Percentiles rank a stretch among this genome's conserved stretches.
Conservation (phyloP, 2,329 filamentous ascomycete species). For the Parastagonospora nodorum region DNA sequence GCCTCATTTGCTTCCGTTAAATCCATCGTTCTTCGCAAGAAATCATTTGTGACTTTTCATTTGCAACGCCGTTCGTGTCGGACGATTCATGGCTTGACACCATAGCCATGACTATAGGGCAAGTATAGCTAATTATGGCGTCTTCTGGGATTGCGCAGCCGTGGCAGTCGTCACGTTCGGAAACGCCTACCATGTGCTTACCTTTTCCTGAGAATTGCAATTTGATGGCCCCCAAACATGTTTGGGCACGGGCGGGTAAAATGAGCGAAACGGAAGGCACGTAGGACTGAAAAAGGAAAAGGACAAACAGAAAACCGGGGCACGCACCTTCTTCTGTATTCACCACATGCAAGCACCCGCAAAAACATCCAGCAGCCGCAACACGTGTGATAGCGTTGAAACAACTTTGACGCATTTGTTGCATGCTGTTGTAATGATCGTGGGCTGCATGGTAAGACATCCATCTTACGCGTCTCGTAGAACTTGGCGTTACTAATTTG, state of each 20-base stretch:
- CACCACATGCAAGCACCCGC: constrained; percentile 11
- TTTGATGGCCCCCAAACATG: background rate
- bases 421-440: constrained; percentile 11
- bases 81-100: too few relatives aligned
- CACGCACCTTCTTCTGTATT: constrained; percentile 34
- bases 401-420: background rate
- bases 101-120: too few relatives aligned
- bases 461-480: background rate
- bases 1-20: too few relatives aligned
- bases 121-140: too few relatives aligned
- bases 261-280: constrained; percentile 7
- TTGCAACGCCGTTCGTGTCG: too few relatives aligned
- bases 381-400: constrained; percentile 10
- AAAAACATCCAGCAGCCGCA: constrained; percentile 8
- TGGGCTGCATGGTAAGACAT: constrained; percentile 16
- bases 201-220: background rate
- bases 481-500: background rate
- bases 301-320: constrained; percentile 25
- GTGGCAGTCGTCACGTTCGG: too few relatives aligned
- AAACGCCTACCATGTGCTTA: too few relatives aligned
- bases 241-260: background rate
- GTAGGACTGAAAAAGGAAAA: constrained; percentile 17
- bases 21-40: too few relatives aligned
- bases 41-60: too few relatives aligned
- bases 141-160: too few relatives aligned